A percentile compares a stretch with the other conserved stretches of the same genome.
Conservation (phyloP, 139 green algal genomes). For the Pseudopediastrum boryanum region DNA sequence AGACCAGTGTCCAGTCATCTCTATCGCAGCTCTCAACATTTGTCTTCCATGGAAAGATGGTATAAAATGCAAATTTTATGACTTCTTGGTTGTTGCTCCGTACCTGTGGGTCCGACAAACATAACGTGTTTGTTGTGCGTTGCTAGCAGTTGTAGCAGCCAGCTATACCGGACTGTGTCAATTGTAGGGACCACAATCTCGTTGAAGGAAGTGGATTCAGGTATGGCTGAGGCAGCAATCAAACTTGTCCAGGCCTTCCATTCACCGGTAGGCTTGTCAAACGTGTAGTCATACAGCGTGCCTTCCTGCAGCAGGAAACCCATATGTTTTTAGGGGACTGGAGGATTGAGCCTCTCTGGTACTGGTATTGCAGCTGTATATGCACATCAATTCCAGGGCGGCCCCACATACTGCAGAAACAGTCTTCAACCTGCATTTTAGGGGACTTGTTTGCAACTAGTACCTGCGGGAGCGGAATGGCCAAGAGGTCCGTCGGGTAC, state of each 20-base stretch:
- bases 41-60: no score
- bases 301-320: constrained; percentile 46
- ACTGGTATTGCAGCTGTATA: no score
- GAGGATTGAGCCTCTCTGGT: no score
- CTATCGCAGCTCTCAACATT: no score
- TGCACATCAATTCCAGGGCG: no score
- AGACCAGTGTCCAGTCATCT: no score
- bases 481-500: constrained; percentile 14
- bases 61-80: no score
- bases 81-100: no score
- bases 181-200: constrained; percentile 78
- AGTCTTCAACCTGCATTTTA: no score
- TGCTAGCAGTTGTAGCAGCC: constrained; percentile 65
- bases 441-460: no score
- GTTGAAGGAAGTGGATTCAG: constrained; percentile 59
- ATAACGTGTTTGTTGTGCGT: constrained; percentile 68
- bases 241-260: constrained; percentile 75
- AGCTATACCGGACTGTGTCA: constrained; percentile 71
- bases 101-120: constrained; percentile 73
- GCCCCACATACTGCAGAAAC: no score
- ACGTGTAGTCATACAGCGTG: constrained; percentile 76
- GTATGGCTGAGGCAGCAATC: constrained; percentile 28
- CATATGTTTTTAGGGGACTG: no score
- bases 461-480: constrained; percentile 11
- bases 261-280: constrained; percentile 58